Percentiles rank a stretch among this genome's conserved stretches.
Evolutionary conservation across 176 grass and related monocot species (phyloP).

Genomic region (Eleusine coracana): DNA sequence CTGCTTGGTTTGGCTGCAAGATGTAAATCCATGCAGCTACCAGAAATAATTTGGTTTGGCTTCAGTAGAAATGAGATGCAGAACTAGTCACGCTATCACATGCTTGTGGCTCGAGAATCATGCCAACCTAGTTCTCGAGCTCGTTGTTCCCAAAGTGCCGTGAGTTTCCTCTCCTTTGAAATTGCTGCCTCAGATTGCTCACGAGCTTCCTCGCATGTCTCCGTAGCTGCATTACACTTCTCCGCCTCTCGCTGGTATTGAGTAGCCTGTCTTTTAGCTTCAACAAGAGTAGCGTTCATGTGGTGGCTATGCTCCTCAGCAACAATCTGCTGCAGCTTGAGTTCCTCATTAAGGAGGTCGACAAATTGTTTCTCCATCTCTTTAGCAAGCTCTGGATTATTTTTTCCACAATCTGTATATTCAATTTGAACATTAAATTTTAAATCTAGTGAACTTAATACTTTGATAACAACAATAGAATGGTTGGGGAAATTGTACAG

Average conservation of each 20-base stretch:
- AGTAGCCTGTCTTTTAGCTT: constrained; percentile 80
- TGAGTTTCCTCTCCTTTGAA: constrained; percentile 83
- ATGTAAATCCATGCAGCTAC: constrained; percentile 19
- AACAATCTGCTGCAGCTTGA: constrained; percentile 87
- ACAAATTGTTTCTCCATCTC: constrained; percentile 88
- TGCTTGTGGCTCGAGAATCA: constrained; percentile 35
- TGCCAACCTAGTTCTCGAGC: constrained; percentile 80
- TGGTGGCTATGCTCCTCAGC: constrained; percentile 83
- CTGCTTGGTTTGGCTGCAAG: constrained; percentile 20
- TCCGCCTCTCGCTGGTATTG: constrained; percentile 87
- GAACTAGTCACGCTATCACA: constrained; percentile 30
- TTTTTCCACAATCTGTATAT: constrained; percentile 76
- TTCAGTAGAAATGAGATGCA: constrained; percentile 6
- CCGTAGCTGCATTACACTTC: constrained; percentile 92
- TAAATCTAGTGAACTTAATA: constrained; percentile 24
- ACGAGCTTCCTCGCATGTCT: constrained; percentile 86
- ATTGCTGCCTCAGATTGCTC: constrained; percentile 63
- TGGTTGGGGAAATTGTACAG: not conserved
- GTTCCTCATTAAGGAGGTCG: constrained; percentile 89
- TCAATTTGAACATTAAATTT: not conserved
- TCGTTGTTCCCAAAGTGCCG: constrained; percentile 72
- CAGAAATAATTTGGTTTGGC: constrained; percentile 45
- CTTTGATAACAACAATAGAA: constrained; percentile 25
- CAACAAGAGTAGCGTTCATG: constrained; percentile 75
- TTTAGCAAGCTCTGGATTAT: constrained; percentile 77